Percentiles rank a stretch among this genome's conserved stretches.
Evolutionary conservation across 495 filamentous ascomycete species (phyloP).

Genomic region (Aspergillus homomorphus): DNA sequence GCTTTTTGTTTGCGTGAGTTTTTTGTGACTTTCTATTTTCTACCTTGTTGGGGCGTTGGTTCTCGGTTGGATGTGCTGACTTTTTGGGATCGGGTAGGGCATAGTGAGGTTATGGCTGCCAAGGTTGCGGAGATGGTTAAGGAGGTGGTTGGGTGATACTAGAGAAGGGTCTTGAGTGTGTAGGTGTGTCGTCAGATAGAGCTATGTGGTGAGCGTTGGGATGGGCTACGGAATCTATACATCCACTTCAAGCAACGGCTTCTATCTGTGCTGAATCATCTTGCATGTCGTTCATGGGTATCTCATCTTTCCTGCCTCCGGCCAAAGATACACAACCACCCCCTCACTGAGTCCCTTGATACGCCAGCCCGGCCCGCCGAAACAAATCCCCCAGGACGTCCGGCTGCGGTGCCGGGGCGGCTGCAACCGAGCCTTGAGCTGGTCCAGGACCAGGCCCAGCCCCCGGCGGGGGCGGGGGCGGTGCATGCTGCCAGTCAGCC

Average conservation of each 20-base stretch:
- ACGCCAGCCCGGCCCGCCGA: conserved; percentile 39
- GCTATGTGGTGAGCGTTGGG: too few relatives aligned
- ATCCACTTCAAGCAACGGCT: conserved; percentile 3
- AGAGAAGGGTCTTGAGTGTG: not conserved
- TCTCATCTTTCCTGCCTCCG: conserved; percentile 20
- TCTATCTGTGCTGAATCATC: not conserved
- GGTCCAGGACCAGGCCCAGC: conserved; percentile 2
- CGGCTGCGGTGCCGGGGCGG: conserved; percentile 8
- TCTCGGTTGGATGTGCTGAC: conserved; percentile 10
- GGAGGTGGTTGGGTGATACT: conserved; percentile 42
- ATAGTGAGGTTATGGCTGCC: conserved; percentile 62
- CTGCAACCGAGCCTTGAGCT: conserved; percentile 1
- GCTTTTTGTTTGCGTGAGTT: conserved; percentile 75
- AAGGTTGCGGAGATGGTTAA: conserved; percentile 61
- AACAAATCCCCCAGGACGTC: conserved; percentile 46
- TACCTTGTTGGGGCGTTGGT: not conserved
- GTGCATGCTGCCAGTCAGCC: conserved; percentile 17
- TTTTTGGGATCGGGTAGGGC: conserved; percentile 35
- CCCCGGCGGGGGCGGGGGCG: conserved; percentile 9
- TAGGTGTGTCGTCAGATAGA: too few relatives aligned
- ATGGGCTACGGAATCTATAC: too few relatives aligned
- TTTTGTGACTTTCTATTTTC: not conserved
- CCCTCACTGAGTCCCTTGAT: conserved; percentile 24
- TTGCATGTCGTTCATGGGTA: conserved; percentile 22
- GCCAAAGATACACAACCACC: not conserved